Conservation (phyloP, 2,329 filamentous ascomycete genomes). For the Hymenoscyphus salicellus region DNA sequence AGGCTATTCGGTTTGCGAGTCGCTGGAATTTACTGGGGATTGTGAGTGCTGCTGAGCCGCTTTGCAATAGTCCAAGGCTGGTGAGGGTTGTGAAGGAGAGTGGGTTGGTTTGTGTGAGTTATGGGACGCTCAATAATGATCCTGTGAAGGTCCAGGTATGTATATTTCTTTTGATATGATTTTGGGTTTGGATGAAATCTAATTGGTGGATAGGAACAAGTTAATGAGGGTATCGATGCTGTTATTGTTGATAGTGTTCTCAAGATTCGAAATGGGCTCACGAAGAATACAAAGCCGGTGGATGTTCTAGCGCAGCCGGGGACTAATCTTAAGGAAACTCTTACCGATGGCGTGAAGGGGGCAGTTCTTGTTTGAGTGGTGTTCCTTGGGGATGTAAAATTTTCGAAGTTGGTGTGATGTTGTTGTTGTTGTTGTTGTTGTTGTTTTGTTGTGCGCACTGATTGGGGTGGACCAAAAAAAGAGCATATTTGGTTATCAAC, state of each 20-base stretch:
- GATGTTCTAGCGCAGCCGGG: not conserved
- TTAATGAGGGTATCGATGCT: slow-evolving; percentile 92
- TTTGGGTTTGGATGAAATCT: slow-evolving; percentile 5
- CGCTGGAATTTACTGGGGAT: slow-evolving; percentile 94
- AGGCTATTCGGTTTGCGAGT: slow-evolving; percentile 90
- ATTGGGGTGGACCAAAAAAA: not conserved
- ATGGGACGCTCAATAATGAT: slow-evolving; percentile 88
- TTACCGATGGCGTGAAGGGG: not conserved
- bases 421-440: not conserved
- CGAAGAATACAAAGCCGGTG: slow-evolving; percentile 28
- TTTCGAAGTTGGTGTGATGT: not conserved
- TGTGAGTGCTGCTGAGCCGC: slow-evolving; percentile 80
- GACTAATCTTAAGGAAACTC: not conserved
- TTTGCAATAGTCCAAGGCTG: slow-evolving; percentile 83
- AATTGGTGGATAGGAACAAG: slow-evolving; percentile 54
- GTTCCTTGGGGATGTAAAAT: not conserved
- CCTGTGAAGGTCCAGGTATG: slow-evolving; percentile 78
- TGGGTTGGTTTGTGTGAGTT: slow-evolving; percentile 90
- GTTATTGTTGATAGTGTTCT: slow-evolving; percentile 96
- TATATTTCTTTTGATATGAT: slow-evolving; percentile 8
- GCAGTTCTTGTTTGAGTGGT: not conserved
- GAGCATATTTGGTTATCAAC: not conserved
- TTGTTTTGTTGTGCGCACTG: not conserved
- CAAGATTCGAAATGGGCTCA: slow-evolving; percentile 82
- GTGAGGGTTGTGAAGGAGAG: slow-evolving; percentile 93